Percentiles rank a stretch among this genome's conserved stretches.
phyloP scores from a whole-genome alignment of 495 filamentous ascomycete species.

The Neurospora hispaniola region DNA sequence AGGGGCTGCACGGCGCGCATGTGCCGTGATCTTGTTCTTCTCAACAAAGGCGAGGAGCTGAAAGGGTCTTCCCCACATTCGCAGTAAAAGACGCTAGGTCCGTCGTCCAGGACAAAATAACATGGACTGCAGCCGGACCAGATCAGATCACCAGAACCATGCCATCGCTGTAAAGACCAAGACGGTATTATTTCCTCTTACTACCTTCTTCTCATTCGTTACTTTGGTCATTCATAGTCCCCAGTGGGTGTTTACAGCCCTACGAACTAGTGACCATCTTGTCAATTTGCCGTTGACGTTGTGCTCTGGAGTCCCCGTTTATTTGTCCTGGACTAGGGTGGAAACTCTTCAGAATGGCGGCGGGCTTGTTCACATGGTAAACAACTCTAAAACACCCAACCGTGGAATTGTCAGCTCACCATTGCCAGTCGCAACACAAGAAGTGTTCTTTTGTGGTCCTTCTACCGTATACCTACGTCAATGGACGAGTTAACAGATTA shows the following conservation, averaged over 20 bases:
- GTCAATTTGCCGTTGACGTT: too few relatives aligned
- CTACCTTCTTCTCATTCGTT: too few relatives aligned
- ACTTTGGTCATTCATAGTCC: too few relatives aligned
- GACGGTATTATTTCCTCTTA: too few relatives aligned
- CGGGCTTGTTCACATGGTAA: not conserved
- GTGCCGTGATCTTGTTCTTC: not conserved
- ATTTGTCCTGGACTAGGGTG: too few relatives aligned
- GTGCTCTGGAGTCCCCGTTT: too few relatives aligned
- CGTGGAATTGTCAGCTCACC: not conserved
- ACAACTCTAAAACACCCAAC: not conserved
- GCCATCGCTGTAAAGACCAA: too few relatives aligned
- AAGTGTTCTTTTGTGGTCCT: not conserved
- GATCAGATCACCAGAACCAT: too few relatives aligned
- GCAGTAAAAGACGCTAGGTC: not conserved
- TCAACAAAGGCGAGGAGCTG: not conserved
- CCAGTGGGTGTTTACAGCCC: too few relatives aligned
- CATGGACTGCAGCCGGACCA: too few relatives aligned
- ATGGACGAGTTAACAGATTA: not conserved
- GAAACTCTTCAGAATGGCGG: not conserved
- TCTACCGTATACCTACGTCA: not conserved
- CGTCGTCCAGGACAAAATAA: too few relatives aligned
- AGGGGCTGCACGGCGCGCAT: not conserved
- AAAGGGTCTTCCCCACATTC: not conserved
- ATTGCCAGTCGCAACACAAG: not conserved
- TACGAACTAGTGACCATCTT: too few relatives aligned